Conservation (phyloP, 2,329 filamentous ascomycete genomes). For the Trichoderma atroviride region DNA sequence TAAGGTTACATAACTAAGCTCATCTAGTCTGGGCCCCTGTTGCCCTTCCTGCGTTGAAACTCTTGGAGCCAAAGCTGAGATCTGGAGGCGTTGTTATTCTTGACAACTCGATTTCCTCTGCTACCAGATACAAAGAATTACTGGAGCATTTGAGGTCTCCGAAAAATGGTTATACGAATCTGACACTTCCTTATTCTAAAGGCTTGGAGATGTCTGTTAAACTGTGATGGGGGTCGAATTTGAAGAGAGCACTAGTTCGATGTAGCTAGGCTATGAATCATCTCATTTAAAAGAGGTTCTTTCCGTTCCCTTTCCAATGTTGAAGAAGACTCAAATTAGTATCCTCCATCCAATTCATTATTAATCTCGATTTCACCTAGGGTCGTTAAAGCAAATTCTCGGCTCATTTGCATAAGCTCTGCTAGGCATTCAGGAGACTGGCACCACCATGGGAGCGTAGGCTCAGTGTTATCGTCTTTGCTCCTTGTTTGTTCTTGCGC, state of each 20-base stretch:
- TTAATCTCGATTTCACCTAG: not conserved
- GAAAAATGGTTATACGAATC: conserved; percentile 51
- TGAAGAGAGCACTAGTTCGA: not conserved
- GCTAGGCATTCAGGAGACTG: not conserved
- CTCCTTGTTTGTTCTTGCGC: not conserved
- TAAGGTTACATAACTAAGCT: not conserved
- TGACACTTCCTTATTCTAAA: conserved; percentile 38
- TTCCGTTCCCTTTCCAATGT: not conserved
- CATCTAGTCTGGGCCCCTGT: conserved; percentile 58
- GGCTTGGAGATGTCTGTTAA: conserved; percentile 39
- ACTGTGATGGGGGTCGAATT: not conserved
- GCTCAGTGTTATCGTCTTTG: not conserved
- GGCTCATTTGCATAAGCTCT: conserved; percentile 3
- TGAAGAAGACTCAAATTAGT: not conserved
- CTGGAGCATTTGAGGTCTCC: conserved; percentile 49
- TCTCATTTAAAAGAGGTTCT: not conserved
- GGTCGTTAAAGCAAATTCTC: not conserved
- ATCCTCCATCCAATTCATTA: not conserved
- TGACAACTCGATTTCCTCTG: conserved; percentile 51
- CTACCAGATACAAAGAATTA: conserved; percentile 51
- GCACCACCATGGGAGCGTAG: not conserved
- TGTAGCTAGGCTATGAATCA: not conserved
- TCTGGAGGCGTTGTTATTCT: conserved; percentile 52
- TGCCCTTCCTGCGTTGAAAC: conserved; percentile 55
- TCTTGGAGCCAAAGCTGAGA: conserved; percentile 50